These are phyloP conservation scores for Ormosia semicastrata DNA, from an alignment of 306 rosid species.

Conservation along the genomic window DNA sequence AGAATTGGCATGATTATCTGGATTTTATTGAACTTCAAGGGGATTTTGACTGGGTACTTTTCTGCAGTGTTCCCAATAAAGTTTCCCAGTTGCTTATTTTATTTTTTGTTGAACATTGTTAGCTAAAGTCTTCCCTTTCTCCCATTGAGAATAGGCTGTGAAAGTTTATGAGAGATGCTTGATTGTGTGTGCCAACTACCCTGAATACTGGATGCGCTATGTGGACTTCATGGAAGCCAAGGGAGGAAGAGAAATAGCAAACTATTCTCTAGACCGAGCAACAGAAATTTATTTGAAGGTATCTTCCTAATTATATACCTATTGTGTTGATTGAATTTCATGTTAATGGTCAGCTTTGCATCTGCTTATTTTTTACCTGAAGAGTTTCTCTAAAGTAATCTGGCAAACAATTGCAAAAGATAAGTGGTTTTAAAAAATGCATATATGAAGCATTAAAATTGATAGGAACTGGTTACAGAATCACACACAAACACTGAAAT, in stretches of 20 bases:
- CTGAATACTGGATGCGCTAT: constrained; percentile 94
- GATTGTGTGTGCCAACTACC: constrained; percentile 88
- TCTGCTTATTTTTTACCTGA: background rate
- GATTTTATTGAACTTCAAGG: constrained; percentile 80
- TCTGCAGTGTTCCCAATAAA: constrained; percentile 25
- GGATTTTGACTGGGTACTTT: constrained; percentile 90
- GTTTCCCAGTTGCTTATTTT: background rate
- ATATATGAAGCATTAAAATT: constrained; percentile 9
- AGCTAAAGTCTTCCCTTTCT: constrained; percentile 23
- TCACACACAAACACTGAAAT: no score
- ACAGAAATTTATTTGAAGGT: constrained; percentile 79
- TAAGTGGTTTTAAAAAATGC: background rate
- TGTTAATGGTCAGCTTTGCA: constrained; percentile 11
- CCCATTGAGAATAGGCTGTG: constrained; percentile 54
- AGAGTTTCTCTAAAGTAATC: background rate
- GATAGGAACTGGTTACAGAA: no score
- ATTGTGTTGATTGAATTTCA: constrained; percentile 27
- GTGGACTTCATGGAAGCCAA: constrained; percentile 82
- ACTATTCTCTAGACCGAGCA: constrained; percentile 76
- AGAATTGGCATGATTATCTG: constrained; percentile 90
- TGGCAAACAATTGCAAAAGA: constrained; percentile 21
- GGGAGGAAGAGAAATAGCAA: constrained; percentile 95
- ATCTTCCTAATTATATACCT: constrained; percentile 15
- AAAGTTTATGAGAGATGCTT: constrained; percentile 91
- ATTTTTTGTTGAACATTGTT: background rate